A percentile compares a stretch with the other conserved stretches of the same genome.
phyloP scores from a whole-genome alignment of 78 protist species.

The Chrysochromulina tobinii region DNA sequence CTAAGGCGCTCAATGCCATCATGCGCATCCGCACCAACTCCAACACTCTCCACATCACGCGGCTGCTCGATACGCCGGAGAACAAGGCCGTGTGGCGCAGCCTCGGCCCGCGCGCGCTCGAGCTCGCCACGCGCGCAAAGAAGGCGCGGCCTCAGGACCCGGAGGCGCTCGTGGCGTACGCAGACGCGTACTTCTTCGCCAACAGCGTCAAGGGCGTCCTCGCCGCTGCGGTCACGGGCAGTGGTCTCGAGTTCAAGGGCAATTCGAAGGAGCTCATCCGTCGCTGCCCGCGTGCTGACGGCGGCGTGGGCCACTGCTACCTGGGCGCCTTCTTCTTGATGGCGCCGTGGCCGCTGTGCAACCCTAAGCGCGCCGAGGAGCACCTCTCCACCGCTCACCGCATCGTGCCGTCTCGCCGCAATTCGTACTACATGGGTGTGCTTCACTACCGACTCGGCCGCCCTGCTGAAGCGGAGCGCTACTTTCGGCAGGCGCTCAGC shows the following conservation, averaged over 20 bases:
- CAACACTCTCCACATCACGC: not conserved
- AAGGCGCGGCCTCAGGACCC: not conserved
- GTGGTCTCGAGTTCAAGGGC: not conserved
- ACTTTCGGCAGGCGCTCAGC: not conserved
- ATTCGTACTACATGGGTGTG: not conserved
- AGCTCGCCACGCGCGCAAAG: not conserved
- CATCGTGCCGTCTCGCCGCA: not conserved
- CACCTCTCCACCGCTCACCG: not conserved
- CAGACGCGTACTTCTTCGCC: not conserved
- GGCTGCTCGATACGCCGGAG: not conserved
- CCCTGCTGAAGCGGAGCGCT: not conserved
- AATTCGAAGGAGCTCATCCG: not conserved
- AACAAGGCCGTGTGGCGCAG: not conserved
- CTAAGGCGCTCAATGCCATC: not conserved
- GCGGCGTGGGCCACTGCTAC: constrained; percentile 8
- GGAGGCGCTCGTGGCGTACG: not conserved
- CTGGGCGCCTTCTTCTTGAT: not conserved
- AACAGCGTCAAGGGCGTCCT: not conserved
- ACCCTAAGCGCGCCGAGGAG: not conserved
- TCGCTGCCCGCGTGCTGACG: not conserved
- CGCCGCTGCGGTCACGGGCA: not conserved
- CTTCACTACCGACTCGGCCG: not conserved
- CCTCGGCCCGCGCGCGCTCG: not conserved
- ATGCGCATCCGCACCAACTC: not conserved
- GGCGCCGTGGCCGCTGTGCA: not conserved